Percentiles rank a stretch among this genome's conserved stretches.
Conservation (phyloP, 768 basidiomycete species). For the Russula abietina region DNA sequence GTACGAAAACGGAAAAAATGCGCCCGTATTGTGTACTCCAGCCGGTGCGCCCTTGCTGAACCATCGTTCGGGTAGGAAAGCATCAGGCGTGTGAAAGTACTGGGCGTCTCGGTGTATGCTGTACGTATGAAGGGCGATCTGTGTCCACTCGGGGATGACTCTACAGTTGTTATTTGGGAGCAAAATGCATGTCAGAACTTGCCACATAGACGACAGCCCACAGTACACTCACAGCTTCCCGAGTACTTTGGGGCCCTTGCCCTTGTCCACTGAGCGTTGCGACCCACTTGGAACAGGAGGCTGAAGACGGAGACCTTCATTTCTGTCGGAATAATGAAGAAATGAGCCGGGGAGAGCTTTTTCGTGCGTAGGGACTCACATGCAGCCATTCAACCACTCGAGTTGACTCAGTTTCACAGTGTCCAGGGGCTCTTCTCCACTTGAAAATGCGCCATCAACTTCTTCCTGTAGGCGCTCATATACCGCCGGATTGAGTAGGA, state of each 20-base stretch:
- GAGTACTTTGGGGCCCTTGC: constrained; percentile 31
- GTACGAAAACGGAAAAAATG: constrained; percentile 40
- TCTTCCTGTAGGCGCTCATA: constrained; percentile 18
- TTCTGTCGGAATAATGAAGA: too few species aligned
- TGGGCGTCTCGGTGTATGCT: constrained; percentile 21
- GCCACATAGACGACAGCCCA: not conserved
- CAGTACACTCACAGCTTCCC: constrained; percentile 7
- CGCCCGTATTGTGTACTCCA: constrained; percentile 28
- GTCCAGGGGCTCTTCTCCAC: constrained; percentile 21
- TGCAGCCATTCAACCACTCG: constrained; percentile 21
- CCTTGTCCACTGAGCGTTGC: constrained; percentile 37
- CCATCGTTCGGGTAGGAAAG: constrained; percentile 22
- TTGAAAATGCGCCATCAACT: constrained; percentile 10
- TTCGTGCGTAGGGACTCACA: constrained; percentile 3
- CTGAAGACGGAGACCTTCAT: not conserved
- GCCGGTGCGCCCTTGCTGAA: constrained; percentile 1
- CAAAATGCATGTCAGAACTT: not conserved
- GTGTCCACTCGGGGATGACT: constrained; percentile 18
- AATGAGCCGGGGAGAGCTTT: too few species aligned
- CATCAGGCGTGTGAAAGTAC: constrained; percentile 11
- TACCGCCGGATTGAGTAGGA: constrained; percentile 32
- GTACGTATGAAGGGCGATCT: constrained; percentile 17
- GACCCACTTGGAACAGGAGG: constrained; percentile 46
- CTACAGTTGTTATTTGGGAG: not conserved
- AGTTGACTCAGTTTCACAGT: constrained; percentile 4